phyloP scores from a whole-genome alignment of 495 filamentous ascomycete species.

The Neurospora sp. region DNA sequence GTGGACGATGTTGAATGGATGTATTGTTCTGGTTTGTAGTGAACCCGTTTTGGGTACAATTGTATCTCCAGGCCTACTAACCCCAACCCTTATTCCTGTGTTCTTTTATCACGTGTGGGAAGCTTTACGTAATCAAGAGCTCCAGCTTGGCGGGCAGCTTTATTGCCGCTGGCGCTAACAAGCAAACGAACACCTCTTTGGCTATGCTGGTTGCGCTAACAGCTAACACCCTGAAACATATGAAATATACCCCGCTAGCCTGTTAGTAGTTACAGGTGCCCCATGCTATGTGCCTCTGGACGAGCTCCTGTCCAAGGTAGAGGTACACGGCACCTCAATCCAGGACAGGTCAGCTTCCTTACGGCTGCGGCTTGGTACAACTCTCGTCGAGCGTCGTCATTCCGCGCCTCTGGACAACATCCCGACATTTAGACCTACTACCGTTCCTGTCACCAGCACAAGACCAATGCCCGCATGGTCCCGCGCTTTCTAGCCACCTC shows the following conservation, averaged over 20 bases:
- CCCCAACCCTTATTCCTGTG: background rate
- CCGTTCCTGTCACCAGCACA: background rate
- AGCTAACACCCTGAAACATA: background rate
- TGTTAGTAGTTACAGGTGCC: background rate
- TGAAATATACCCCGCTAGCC: fast-evolving
- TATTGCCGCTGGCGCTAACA: background rate
- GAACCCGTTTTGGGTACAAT: background rate
- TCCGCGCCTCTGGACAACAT: background rate
- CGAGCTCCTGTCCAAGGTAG: background rate
- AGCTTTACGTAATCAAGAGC: background rate
- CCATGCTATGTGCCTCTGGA: background rate
- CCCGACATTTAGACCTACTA: background rate
- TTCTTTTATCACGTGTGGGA: background rate
- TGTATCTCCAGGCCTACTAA: background rate
- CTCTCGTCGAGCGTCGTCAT: background rate
- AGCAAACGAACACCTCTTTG: background rate
- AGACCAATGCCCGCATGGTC: background rate
- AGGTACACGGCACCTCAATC: background rate
- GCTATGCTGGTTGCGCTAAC: background rate
- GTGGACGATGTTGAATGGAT: background rate
- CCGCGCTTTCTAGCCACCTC: background rate
- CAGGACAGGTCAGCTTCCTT: background rate
- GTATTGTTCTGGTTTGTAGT: background rate
- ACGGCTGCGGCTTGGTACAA: background rate
- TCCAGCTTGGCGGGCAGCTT: background rate